phyloP scores from a whole-genome alignment of 305 asterid species.

The Fraxinus paxiana region DNA sequence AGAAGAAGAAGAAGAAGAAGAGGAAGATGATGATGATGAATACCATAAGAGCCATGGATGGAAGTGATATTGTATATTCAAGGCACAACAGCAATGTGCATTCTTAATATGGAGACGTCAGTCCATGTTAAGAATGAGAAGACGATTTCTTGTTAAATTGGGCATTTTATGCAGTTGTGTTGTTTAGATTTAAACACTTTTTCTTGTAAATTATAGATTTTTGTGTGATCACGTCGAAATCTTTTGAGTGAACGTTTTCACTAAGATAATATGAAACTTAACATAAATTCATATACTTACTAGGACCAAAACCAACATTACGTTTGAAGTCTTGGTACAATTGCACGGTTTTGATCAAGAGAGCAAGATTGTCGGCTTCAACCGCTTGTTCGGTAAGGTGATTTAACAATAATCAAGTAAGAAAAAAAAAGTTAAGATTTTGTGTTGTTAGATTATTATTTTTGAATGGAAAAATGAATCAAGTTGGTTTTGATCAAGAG shows the following conservation, averaged over 20 bases:
- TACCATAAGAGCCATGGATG: background rate
- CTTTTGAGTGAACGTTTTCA: background rate
- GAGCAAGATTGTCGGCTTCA: background rate
- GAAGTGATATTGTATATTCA: slow-evolving; percentile 13
- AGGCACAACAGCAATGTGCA: slow-evolving; percentile 10
- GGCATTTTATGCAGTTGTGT: background rate
- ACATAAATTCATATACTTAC: background rate
- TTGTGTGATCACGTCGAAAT: background rate
- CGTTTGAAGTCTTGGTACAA: background rate
- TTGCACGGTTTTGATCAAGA: background rate
- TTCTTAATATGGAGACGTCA: slow-evolving; percentile 11
- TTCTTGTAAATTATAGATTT: background rate
- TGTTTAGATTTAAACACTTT: background rate
- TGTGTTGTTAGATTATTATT: background rate
- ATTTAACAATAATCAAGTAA: background rate
- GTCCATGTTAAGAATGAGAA: background rate
- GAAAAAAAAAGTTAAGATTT: background rate
- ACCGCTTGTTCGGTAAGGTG: background rate
- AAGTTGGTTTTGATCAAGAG: background rate
- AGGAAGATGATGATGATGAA: background rate
- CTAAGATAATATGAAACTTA: background rate
- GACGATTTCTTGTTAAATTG: background rate
- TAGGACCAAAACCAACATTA: background rate
- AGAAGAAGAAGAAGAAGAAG: background rate
- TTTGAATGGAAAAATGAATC: background rate